A percentile compares a stretch with the other conserved stretches of the same genome.
Conservation (phyloP, 139 green algal genomes). For the Tetratostichococcus sp. region DNA sequence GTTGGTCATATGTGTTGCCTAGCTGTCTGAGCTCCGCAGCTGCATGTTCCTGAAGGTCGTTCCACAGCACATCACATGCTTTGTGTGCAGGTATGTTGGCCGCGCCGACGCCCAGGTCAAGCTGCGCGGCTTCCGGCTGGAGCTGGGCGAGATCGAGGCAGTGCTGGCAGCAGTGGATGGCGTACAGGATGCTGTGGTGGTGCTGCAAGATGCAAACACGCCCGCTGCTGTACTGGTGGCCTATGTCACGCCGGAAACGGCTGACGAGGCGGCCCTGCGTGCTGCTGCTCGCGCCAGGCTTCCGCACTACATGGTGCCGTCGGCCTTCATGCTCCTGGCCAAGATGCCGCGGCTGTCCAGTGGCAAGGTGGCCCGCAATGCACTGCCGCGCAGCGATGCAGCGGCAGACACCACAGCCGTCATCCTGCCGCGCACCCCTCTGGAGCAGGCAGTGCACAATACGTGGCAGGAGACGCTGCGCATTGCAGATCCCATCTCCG, state of each 20-base stretch:
- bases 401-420: no score
- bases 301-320: conserved; percentile 30
- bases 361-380: conserved; percentile 17
- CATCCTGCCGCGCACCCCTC: no score
- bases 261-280: neutral
- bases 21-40: no score
- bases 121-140: conserved; percentile 42
- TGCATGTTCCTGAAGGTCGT: no score
- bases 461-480: neutral
- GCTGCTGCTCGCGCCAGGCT: neutral
- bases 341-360: conserved; percentile 17
- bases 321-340: neutral
- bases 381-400: no score
- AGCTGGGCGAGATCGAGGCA: conserved; percentile 45
- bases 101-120: conserved; percentile 45
- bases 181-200: neutral
- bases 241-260: neutral
- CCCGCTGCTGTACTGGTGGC: neutral
- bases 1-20: no score
- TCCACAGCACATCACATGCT: neutral
- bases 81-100: conserved; percentile 18
- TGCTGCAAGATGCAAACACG: neutral
- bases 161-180: neutral
- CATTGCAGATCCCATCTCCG: neutral
- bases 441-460: neutral